These are phyloP conservation scores for Lactarius psammicola DNA, from an alignment of 768 basidiomycete species.

Conservation along the genomic window DNA sequence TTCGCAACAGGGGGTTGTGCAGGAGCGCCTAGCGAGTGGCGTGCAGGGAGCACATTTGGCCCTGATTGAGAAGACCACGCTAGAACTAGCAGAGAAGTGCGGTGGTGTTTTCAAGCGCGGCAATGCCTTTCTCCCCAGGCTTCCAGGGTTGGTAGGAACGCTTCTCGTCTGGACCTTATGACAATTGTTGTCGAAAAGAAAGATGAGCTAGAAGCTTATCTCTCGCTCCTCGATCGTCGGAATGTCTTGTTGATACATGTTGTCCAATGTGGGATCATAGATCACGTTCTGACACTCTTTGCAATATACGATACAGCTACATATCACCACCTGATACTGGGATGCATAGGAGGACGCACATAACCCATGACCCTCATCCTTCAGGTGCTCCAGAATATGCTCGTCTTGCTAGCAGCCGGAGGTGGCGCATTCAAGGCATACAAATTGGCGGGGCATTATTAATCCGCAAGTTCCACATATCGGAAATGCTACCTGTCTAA, in stretches of 20 bases:
- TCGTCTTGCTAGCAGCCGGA: conserved; percentile 65
- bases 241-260: conserved; percentile 43
- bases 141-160: conserved; percentile 50
- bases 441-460: conserved; percentile 61
- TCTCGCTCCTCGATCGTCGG: conserved; percentile 59
- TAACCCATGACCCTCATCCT: conserved; percentile 56
- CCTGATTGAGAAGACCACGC: conserved; percentile 83
- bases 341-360: conserved; percentile 46
- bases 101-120: conserved; percentile 48
- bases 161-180: conserved; percentile 32
- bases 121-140: conserved; percentile 43
- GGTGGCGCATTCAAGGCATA: conserved; percentile 67
- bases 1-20: conserved; percentile 85
- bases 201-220: conserved; percentile 49
- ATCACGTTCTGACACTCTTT: conserved; percentile 71
- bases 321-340: conserved; percentile 61
- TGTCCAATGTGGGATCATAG: conserved; percentile 54
- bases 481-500: conserved; percentile 51
- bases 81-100: conserved; percentile 75
- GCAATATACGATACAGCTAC: conserved; percentile 67
- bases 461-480: conserved; percentile 59
- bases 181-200: conserved; percentile 30
- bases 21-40: conserved; percentile 86
- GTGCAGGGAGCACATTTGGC: conserved; percentile 93
- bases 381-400: too few relatives aligned